These are phyloP conservation scores for Leishmania martiniquensis DNA, from an alignment of 208 protist species.

Conservation along the genomic window DNA sequence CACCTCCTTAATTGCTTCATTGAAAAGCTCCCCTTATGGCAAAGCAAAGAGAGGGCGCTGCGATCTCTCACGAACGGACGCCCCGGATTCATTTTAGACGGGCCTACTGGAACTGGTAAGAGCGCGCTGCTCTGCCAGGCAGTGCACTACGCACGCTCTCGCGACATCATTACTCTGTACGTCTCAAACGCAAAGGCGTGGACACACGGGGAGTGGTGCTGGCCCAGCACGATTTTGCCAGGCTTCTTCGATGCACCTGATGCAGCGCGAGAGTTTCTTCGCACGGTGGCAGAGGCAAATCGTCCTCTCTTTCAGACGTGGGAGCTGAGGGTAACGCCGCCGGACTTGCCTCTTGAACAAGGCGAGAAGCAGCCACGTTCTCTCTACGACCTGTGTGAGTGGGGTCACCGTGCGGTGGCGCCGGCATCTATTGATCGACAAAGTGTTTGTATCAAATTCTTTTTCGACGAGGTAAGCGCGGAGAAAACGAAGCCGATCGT, in stretches of 20 bases:
- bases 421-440: conserved; percentile 90
- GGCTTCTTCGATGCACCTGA: conserved; percentile 94
- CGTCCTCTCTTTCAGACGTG: conserved; percentile 54
- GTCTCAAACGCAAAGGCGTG: conserved; percentile 85
- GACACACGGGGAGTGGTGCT: conserved; percentile 93
- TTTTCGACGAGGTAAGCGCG: conserved; percentile 88
- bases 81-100: conserved; percentile 87
- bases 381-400: conserved; percentile 85
- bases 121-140: conserved; percentile 90
- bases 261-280: conserved; percentile 77
- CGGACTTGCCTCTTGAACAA: conserved; percentile 81
- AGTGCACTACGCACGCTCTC: conserved; percentile 82
- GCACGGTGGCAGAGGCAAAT: conserved; percentile 82
- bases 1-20: conserved; percentile 92
- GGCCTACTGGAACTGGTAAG: conserved; percentile 85
- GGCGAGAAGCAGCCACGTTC: conserved; percentile 75
- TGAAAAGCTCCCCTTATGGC: conserved; percentile 86
- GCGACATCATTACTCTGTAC: conserved; percentile 83
- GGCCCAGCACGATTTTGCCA: conserved; percentile 89
- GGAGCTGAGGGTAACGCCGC: conserved; percentile 75
- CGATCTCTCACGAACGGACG: conserved; percentile 65
- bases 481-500: conserved; percentile 87
- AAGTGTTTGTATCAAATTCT: conserved; percentile 90
- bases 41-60: conserved; percentile 66
- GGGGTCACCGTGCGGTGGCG: conserved; percentile 75